These are phyloP conservation scores for Phlebopus sp. DNA, from an alignment of 1,284 basidiomycete species.

Conservation along the genomic window DNA sequence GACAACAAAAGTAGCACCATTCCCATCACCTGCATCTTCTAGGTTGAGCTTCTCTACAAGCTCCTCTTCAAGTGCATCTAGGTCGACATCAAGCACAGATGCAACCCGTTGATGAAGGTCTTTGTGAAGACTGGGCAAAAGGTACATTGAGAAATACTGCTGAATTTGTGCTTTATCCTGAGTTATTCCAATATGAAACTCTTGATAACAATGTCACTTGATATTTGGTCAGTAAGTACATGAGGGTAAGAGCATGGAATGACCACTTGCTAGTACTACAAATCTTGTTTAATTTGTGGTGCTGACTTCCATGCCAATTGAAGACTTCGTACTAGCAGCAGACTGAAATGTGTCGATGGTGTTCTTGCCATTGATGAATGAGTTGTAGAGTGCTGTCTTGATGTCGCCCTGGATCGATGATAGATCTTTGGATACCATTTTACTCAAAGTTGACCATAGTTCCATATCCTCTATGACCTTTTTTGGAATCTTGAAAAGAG, in stretches of 20 bases:
- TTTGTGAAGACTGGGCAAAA: neutral
- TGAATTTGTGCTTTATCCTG: neutral
- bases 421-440: too few relatives aligned
- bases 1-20: neutral
- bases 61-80: neutral
- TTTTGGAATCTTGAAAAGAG: too few relatives aligned
- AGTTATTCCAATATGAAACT: neutral
- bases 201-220: neutral
- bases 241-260: neutral
- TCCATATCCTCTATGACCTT: too few relatives aligned
- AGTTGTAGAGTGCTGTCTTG: neutral
- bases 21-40: neutral
- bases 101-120: neutral
- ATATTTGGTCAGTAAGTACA: neutral
- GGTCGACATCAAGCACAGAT: neutral
- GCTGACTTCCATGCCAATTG: conserved; percentile 1
- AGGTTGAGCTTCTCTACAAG: neutral
- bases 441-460: too few relatives aligned
- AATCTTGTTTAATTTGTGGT: conserved; percentile 1
- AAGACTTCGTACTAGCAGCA: neutral
- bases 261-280: neutral
- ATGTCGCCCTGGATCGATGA: too few relatives aligned
- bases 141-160: neutral
- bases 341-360: conserved; percentile 4
- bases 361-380: neutral